Evolutionary conservation across 257 asterid species (phyloP).

Genomic region (Penstemon newberryi): DNA sequence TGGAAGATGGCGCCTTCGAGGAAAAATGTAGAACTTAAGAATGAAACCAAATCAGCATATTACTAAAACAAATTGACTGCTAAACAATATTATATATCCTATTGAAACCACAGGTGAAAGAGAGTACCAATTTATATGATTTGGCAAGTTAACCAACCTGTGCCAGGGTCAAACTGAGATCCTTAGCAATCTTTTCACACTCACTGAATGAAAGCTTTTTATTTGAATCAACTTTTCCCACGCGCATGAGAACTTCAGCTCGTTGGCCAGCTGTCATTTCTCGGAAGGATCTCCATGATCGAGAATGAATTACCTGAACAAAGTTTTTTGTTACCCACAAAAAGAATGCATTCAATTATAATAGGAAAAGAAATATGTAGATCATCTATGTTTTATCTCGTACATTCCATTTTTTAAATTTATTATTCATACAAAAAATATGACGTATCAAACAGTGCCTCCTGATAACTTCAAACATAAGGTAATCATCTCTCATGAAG

Average conservation of each 20-base stretch:
- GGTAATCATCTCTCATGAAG: no score
- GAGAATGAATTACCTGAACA: conserved; percentile 61
- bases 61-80: no score
- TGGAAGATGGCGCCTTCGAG: no score
- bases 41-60: no score
- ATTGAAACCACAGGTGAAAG: no score
- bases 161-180: conserved; percentile 79
- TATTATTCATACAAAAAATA: conserved; percentile 21
- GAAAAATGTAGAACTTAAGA: no score
- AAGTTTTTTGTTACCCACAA: conserved; percentile 26
- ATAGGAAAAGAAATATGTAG: conserved; percentile 7
- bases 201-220: conserved; percentile 68
- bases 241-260: conserved; percentile 63
- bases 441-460: neutral
- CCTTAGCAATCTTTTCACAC: conserved; percentile 77
- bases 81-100: no score
- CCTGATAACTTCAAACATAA: no score
- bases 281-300: conserved; percentile 74
- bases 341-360: conserved; percentile 3
- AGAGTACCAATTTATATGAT: neutral
- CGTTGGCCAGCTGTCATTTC: conserved; percentile 81
- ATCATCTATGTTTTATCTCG: neutral
- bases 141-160: conserved; percentile 62
- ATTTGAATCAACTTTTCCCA: conserved; percentile 49
- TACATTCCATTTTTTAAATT: neutral